These are phyloP conservation scores for Senna siamea DNA, from an alignment of 306 rosid genomes.

Conservation along the genomic window DNA sequence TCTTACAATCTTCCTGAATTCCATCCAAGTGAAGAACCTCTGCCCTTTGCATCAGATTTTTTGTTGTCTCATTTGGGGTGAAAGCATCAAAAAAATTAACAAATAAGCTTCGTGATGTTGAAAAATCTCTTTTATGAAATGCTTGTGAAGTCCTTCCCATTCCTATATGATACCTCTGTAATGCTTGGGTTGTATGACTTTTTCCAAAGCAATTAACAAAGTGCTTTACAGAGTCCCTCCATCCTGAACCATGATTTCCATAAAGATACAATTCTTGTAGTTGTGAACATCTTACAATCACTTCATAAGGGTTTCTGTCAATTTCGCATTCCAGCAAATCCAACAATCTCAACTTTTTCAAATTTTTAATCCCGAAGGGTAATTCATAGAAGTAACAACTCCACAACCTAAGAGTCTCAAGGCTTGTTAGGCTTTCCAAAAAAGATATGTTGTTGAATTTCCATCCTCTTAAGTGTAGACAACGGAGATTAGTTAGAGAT, in stretches of 20 bases:
- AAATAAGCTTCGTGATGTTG: not conserved
- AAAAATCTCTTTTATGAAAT: not conserved
- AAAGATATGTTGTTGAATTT: constrained; percentile 14
- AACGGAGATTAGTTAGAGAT: constrained; percentile 1
- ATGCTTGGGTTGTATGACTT: not conserved
- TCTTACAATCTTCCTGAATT: constrained; percentile 11
- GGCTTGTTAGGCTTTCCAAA: constrained; percentile 19
- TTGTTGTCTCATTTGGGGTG: not conserved
- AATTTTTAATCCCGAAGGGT: not conserved
- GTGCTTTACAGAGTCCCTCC: too few species aligned
- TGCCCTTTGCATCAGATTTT: not conserved
- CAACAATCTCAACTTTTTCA: constrained; percentile 33
- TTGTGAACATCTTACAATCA: constrained; percentile 17
- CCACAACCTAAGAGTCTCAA: constrained; percentile 9
- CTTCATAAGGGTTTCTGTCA: constrained; percentile 17
- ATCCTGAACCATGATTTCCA: not conserved
- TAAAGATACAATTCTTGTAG: constrained; percentile 36
- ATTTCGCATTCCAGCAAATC: constrained; percentile 17
- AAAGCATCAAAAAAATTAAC: constrained; percentile 14
- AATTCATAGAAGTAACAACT: constrained; percentile 30
- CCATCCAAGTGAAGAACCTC: constrained; percentile 12
- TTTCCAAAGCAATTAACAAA: not conserved
- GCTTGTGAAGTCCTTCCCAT: not conserved
- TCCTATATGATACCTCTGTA: constrained; percentile 31
- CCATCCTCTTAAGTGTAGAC: accelerated